A percentile compares a stretch with the other conserved stretches of the same genome.
These are phyloP conservation scores for Melanopsichium pennsylvanicum DNA, from an alignment of 1,284 basidiomycete genomes.

Conservation along the genomic window DNA sequence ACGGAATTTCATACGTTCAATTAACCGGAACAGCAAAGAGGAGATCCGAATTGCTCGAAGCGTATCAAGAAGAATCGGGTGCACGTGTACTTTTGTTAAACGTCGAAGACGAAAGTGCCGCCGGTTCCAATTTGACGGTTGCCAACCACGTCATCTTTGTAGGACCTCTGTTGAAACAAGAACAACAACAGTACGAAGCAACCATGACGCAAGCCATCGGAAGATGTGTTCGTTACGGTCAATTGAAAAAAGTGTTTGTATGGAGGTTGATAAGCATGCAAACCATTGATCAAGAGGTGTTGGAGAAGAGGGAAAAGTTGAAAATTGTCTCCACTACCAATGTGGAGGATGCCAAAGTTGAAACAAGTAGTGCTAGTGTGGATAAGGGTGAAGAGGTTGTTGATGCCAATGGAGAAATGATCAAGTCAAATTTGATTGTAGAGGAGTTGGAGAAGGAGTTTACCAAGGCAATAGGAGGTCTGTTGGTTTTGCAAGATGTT, in stretches of 20 bases:
- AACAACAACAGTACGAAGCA: constrained; percentile 49
- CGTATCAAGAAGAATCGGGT: constrained; percentile 75
- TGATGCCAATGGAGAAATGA: constrained; percentile 13
- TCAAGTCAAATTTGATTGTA: constrained; percentile 65
- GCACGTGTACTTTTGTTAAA: constrained; percentile 83
- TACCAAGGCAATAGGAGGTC: constrained; percentile 72
- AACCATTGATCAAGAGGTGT: constrained; percentile 51
- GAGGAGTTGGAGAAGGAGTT: constrained; percentile 65
- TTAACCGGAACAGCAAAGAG: constrained; percentile 77
- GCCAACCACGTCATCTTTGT: constrained; percentile 96
- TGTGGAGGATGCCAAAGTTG: neutral
- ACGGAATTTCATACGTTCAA: constrained; percentile 79
- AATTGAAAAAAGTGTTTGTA: constrained; percentile 48
- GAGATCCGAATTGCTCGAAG: constrained; percentile 39
- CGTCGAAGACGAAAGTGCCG: constrained; percentile 91
- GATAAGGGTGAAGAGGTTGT: neutral
- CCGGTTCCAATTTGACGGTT: constrained; percentile 87
- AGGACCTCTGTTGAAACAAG: constrained; percentile 84
- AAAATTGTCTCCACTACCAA: no score
- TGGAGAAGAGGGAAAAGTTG: constrained; percentile 40
- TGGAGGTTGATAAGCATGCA: constrained; percentile 45
- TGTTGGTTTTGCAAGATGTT: constrained; percentile 43
- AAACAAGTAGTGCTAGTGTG: neutral
- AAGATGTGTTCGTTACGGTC: constrained; percentile 48
- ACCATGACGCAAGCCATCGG: constrained; percentile 57